Base-by-base conservation (phyloP, 139 green algal species). In the Limnomonas spitsbergensis region DNA sequence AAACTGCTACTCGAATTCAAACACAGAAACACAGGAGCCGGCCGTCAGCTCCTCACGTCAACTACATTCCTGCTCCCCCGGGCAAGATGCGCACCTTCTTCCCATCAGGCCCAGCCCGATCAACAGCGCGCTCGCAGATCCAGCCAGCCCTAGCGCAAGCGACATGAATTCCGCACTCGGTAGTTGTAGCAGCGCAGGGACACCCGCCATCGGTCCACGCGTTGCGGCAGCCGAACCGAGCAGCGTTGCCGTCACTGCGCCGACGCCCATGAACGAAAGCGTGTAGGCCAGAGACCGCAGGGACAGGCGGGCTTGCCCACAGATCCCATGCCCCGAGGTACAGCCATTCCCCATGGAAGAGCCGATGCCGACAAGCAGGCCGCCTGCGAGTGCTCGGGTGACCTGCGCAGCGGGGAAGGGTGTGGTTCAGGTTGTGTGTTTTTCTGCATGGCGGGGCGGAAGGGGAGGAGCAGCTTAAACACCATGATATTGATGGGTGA, bases 301-400 rank as follows among this genome's bases (percentile, higher is more conserved):
- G 14, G 56, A 70, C 7, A 70, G 29, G 56, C 56, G 56, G 56
- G 56, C 27, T 4, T 38, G 9, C 4, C 56, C 56, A 32, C 56
- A 70, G 56, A 70, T 70, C 7, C 56, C 56, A 32, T 70, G 56
- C 56, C 56, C 56, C 29, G 56, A 70, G 4, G 56, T 70, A 32
- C 56, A 70, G 27, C 56, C 56, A 32, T 70, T 70, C 24, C 56
- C 56, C 29, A 95, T 40, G 0, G 83, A 52, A 0, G 89, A 77
- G 27, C 91, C 91, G 6, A 91, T 0, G 1, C 91, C 91, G 2
- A 95, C 91, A 9, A 95, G 85, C 27, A 92, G 71, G 1, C 91
- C 91, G 2, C 80, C 84, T 1, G 82, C 34, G 1, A 36, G 40
- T 3, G 81, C 84, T n/a, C 82, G 78, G 29, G 36, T 32, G 27